Evolutionary conservation across 192 early-diverging fungal species (phyloP), one percentile per base, ranked within the genome.

Genomic region (Entomortierella beljakovae): DNA sequence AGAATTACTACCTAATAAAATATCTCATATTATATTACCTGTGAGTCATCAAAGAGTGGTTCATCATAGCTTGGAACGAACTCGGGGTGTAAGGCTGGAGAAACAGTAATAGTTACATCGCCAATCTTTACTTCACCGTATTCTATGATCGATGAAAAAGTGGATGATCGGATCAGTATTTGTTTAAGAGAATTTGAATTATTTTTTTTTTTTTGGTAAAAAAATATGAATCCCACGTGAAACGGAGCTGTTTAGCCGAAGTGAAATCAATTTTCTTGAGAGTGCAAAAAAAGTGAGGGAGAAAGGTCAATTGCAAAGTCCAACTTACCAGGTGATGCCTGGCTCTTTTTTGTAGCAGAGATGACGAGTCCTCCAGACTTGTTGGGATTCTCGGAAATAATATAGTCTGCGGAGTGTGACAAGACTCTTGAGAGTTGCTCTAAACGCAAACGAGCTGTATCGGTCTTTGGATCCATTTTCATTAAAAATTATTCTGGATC

Each of bases 31-130:
- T 29, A 32, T 3, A 33, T n/a, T 71, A 83, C 85, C 73, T 89
- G 88, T 15, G 88, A 88, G 23, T 81, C 82, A 18, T 89, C 86
- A 70, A 82, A 89, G 29, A 89, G 70, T 11, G 85, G 87, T 8
- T 81, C 70, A 33, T 74, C 57, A 31, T 84, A 80, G 55, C 83
- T 69, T 26, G 88, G 88, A 10, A 89, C 87, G 38, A 85, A 71
- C 66, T 89, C 88, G 3, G 83, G 88, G 53, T 83, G 74, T 23
- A 61, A 31, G 6, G 86, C 53, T 22, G 84, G 70, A 29, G 60
- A 58, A 32, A 89, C 81, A n/a, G 69, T 71, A 46, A 87, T 81
- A 4, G 82, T 80, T 15, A 89, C 82, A 82, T 89, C 88, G 25
- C 88, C 88, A 64, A 89, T 88, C 32, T 81, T 68, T 52, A 89